Percentiles rank a stretch among this genome's conserved stretches.
Conservation (phyloP, 2,329 filamentous ascomycete species). For the Colletotrichum zoysiae region DNA sequence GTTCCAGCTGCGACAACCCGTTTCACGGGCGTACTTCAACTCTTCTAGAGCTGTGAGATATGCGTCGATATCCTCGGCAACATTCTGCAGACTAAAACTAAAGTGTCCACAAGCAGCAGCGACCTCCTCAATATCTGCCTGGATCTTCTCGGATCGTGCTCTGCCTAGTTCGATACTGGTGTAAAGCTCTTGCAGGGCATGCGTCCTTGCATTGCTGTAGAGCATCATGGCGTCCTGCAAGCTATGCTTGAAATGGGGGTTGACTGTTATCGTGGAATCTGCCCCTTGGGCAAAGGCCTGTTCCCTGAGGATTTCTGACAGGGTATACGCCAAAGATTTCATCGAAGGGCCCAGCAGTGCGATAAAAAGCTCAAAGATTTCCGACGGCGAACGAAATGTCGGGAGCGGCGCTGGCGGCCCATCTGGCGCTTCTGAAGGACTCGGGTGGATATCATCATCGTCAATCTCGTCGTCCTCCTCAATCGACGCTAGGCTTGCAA, state of each 20-base stretch:
- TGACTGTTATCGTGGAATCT: conserved; percentile 77
- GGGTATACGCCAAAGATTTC: conserved; percentile 93
- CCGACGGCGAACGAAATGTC: conserved; percentile 73
- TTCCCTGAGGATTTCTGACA: conserved; percentile 89
- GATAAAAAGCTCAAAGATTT: conserved; percentile 95
- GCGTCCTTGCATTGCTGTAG: conserved; percentile 80
- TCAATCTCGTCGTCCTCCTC: conserved; percentile 70
- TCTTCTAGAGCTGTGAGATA: conserved; percentile 90
- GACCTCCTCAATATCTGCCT: conserved; percentile 96
- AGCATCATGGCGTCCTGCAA: conserved; percentile 83
- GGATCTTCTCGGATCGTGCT: conserved; percentile 77
- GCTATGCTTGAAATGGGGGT: conserved; percentile 84
- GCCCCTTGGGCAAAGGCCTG: conserved; percentile 81
- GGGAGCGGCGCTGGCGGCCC: conserved; percentile 46
- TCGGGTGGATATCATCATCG: conserved; percentile 52
- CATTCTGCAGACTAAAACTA: conserved; percentile 89
- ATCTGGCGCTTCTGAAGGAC: conserved; percentile 54
- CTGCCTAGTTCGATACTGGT: conserved; percentile 80
- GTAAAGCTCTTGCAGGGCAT: conserved; percentile 85
- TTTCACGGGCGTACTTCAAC: conserved; percentile 77
- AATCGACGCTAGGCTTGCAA: conserved; percentile 68
- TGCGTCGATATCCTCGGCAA: conserved; percentile 88
- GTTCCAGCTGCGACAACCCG: conserved; percentile 77
- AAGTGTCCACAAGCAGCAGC: conserved; percentile 98
- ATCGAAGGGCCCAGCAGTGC: conserved; percentile 90